A percentile compares a stretch with the other conserved stretches of the same genome.
Evolutionary conservation across 1,284 basidiomycete genomes (phyloP).

Genomic region (Blastosporella zonata): DNA sequence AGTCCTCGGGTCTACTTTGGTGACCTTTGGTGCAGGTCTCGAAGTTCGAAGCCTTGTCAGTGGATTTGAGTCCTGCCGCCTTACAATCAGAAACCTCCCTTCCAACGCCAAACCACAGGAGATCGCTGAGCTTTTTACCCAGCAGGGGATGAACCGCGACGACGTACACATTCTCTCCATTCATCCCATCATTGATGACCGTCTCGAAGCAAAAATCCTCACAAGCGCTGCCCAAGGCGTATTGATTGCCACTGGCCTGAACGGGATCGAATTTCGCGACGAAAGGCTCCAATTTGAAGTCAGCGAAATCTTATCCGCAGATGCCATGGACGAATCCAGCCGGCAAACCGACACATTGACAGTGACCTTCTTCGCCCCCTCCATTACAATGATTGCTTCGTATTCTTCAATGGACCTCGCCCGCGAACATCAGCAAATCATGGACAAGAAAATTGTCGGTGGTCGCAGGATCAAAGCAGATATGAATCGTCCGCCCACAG

Average conservation of each 20-base stretch:
- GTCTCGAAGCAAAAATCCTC: slow-evolving; percentile 37
- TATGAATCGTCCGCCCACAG: slow-evolving; percentile 35
- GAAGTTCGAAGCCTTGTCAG: slow-evolving; percentile 37
- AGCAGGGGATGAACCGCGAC: slow-evolving; percentile 33
- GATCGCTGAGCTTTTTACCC: slow-evolving; percentile 35
- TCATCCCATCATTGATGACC: slow-evolving; percentile 21
- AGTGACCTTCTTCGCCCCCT: slow-evolving; percentile 43
- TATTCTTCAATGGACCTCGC: slow-evolving; percentile 32
- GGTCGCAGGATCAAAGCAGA: slow-evolving; percentile 41
- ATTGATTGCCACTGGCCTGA: slow-evolving; percentile 35
- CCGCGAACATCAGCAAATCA: slow-evolving; percentile 24
- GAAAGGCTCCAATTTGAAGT: slow-evolving; percentile 38
- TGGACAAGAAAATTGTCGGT: slow-evolving; percentile 32
- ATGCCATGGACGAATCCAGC: slow-evolving; percentile 36
- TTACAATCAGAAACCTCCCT: slow-evolving; percentile 44
- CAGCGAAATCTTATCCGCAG: slow-evolving; percentile 30
- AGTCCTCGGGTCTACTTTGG: slow-evolving; percentile 43
- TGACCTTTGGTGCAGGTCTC: slow-evolving; percentile 47
- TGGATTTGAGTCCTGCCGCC: slow-evolving; percentile 47
- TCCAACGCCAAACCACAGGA: slow-evolving; percentile 33
- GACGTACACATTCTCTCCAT: slow-evolving; percentile 32
- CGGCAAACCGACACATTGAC: slow-evolving; percentile 35
- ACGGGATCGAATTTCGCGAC: slow-evolving; percentile 42
- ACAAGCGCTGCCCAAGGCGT: slow-evolving; percentile 36
- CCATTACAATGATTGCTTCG: slow-evolving; percentile 34